Base-by-base conservation (phyloP, 2,329 filamentous ascomycete species). In the Bipolaris oryzae region DNA sequence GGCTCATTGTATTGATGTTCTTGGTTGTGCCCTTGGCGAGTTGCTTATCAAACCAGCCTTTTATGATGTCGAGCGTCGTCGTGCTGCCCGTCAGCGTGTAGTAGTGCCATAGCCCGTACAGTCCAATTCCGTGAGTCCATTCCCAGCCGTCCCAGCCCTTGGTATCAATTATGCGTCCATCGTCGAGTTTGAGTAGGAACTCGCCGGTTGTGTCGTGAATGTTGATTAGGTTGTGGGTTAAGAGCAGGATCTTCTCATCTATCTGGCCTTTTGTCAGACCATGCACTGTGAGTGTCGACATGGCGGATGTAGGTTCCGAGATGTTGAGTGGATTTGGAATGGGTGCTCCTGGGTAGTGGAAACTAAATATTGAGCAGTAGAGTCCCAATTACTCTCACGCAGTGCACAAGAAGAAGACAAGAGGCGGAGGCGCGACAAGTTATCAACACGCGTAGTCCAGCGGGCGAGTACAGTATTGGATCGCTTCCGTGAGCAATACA, bases 131-230 rank as follows among this genome's bases (percentile, higher is more conserved):
- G 74, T 92, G 89, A 1, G 89, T 92, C 88, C 89, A 91, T 77
- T 92, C 89, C 90, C 90, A 93, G 70, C 88, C 88, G 61, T 89
- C 84, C 90, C 90, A 94, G 55, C 89, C 89, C 76, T 94, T 94
- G 55, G 90, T 92, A 75, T 93, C 90, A 70, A 94, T 92, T 47
- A 92, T 80, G 34, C 88, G 84, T 55, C 90, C 90, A 67, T 93
- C 89, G 1, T 83, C 80, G 34, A 94, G 82, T 18, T 81, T 86
- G 57, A 92, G 79, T 21, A 93, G 81, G 73, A 92, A 93, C 69
- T 90, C 82, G 47, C 90, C 90, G 0, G 88, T 90, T 37, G 82
- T 83, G 77, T 94, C 90, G 68, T 86, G 85, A 77, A 93, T 92
- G 75, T 90, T 90, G 73, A 93, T 83, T 39, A 94, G 81, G 69